Percentiles rank a stretch among this genome's conserved stretches.
Conservation (phyloP, 2,329 filamentous ascomycete genomes). For the Talaromyces sp. region DNA sequence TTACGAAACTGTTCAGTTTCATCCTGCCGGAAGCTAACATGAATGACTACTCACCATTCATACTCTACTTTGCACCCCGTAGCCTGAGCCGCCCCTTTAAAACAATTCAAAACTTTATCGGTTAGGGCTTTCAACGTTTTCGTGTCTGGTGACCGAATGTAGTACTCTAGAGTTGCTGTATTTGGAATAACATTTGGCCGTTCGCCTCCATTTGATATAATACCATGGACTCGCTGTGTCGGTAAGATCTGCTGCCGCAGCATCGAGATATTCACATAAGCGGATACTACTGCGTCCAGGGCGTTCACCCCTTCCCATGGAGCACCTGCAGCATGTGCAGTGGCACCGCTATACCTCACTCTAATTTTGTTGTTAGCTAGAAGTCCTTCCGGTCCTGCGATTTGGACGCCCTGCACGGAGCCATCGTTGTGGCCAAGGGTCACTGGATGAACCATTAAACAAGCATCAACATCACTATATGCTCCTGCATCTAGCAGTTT, state of each 20-base stretch:
- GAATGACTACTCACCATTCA: slow-evolving; percentile 23
- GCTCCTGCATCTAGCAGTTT: slow-evolving; percentile 36
- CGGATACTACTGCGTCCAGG: slow-evolving; percentile 53
- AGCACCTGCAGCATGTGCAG: slow-evolving; percentile 53
- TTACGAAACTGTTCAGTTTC: slow-evolving; percentile 3
- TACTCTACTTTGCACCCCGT: slow-evolving; percentile 31
- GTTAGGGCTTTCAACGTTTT: slow-evolving; percentile 33
- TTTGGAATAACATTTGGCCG: slow-evolving; percentile 57
- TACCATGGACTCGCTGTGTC: slow-evolving; percentile 49
- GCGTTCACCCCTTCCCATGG: slow-evolving; percentile 60
- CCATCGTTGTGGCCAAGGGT: slow-evolving; percentile 13
- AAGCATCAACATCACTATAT: slow-evolving; percentile 24
- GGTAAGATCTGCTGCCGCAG: slow-evolving; percentile 55
- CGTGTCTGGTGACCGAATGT: slow-evolving; percentile 43
- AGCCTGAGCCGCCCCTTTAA: slow-evolving; percentile 32
- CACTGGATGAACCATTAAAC: slow-evolving; percentile 35
- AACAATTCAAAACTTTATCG: slow-evolving; percentile 27
- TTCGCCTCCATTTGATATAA: slow-evolving; percentile 51
- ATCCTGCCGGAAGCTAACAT: background rate
- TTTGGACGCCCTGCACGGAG: slow-evolving; percentile 3
- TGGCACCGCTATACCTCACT: slow-evolving; percentile 44
- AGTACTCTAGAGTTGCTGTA: slow-evolving; percentile 43
- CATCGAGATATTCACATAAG: slow-evolving; percentile 44
- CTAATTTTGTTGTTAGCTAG: slow-evolving; percentile 14
- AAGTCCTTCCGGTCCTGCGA: slow-evolving; percentile 8